Evolutionary conservation across 2,329 filamentous ascomycete species (phyloP).

Genomic region (Cordyceps militaris): DNA sequence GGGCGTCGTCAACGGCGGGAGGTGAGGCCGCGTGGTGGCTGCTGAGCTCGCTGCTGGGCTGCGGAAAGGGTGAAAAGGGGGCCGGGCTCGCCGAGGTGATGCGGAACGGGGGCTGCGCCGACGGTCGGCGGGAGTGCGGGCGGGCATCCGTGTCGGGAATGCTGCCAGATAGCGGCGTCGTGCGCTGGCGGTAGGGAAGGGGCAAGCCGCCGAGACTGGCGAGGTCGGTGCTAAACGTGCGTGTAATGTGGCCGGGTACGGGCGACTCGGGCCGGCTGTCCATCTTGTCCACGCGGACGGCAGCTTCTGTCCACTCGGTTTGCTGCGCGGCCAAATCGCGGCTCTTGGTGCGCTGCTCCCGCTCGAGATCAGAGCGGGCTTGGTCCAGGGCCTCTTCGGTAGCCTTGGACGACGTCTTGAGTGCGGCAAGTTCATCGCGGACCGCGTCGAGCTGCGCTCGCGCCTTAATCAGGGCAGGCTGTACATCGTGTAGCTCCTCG

Average conservation of each 20-base stretch:
- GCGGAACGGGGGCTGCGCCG: conserved; percentile 34
- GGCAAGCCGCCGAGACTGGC: conserved; percentile 31
- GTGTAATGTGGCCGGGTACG: conserved; percentile 37
- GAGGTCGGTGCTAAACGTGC: conserved; percentile 50
- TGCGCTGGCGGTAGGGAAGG: conserved; percentile 32
- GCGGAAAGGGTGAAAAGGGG: conserved; percentile 44
- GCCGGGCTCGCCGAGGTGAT: conserved; percentile 28
- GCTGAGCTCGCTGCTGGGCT: conserved; percentile 23
- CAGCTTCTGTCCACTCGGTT: conserved; percentile 47
- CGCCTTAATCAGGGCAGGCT: conserved; percentile 54
- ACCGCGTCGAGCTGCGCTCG: conserved; percentile 57
- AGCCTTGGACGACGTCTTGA: conserved; percentile 60
- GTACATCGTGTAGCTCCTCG: conserved; percentile 71
- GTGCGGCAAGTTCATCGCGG: conserved; percentile 50
- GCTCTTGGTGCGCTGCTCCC: conserved; percentile 31
- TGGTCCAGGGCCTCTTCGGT: conserved; percentile 59
- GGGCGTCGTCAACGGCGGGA: conserved; percentile 19
- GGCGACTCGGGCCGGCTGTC: conserved; percentile 49
- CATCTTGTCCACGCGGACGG: conserved; percentile 32
- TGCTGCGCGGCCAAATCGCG: conserved; percentile 27
- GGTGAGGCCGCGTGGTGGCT: background rate
- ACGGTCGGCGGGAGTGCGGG: conserved; percentile 37
- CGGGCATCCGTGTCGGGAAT: conserved; percentile 32
- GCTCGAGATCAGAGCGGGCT: conserved; percentile 42
- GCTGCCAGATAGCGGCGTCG: conserved; percentile 38